Base-by-base conservation (phyloP, 192 early-diverging fungal genomes). In the Fimicolochytrium jonesii region DNA sequence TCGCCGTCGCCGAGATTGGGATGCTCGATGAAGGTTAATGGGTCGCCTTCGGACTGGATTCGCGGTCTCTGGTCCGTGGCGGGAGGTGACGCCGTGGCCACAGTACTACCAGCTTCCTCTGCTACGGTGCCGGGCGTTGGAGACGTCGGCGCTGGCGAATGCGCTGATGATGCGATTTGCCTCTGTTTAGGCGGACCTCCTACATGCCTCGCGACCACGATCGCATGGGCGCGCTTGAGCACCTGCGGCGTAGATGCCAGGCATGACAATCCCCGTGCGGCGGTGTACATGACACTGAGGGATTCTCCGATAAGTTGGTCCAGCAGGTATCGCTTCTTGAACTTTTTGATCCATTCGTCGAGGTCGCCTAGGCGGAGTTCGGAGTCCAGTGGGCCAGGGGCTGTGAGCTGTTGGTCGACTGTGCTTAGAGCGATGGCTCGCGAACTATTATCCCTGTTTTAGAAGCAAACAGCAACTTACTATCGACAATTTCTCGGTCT, bases 401-500 rank as follows among this genome's bases (percentile, higher is more conserved):
- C 34, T 42, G 22, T n/a, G 1, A 70, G 41, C 64, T 65, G n/a
- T n/a, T n/a, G n/a, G n/a, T 15, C 13, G 45, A 23, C 17, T 20
- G 43, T 4, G 41, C 33, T n/a, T 37, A 57, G 29, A 35, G 35
- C 3, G n/a, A 22, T 6, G 9, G 22, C 6, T 6, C 6, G 33
- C 17, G 11, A 10, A 11, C 6, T 35, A 35, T 22, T 51, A 41
- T 28, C 4, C 29, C 9, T 32, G 13, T 7, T 6, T 34, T 45
- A 18, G 55, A 35, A 10, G 30, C 31, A 11, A 61, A 18, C 9
- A 39, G 10, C 20, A 11, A 58, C 56, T 60, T 29, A 80, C 67
- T 3, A 57, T n/a, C 23, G 69, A 46, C 3, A 81, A 59, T 0
- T 63, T 36, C 44, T 81, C 79, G 15, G 39, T 66, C 18, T 70